Evolutionary conservation across 2,329 filamentous ascomycete genomes (phyloP), one percentile per base, ranked within the genome.

Genomic region (Rhynchosporium secalis): DNA sequence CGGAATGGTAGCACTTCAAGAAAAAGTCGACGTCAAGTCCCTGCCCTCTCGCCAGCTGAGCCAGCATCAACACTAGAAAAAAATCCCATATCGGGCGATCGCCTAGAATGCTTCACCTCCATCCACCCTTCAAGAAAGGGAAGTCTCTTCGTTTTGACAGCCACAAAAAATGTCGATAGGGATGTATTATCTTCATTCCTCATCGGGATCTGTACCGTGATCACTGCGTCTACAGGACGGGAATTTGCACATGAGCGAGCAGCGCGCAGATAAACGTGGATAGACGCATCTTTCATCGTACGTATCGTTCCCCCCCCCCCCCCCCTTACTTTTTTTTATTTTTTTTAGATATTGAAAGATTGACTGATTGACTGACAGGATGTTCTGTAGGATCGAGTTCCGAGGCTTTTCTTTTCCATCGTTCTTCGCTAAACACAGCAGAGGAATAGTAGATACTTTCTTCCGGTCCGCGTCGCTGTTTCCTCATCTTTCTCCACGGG

Each of bases 181-280:
- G 2, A 85, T 86, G 73, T 79, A 85, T 86, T 86, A 73, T 79
- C 79, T n/a, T 81, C 81, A 3, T 86, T 89, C 68, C 76, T 86
- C 43, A 76, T 77, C 1, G 87, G 86, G 8, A 77, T 80, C 4
- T 80, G 83, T 10, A 81, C 84, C 2, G 86, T 88, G 59, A 84
- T 88, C 63, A 86, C 85, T 1, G 83, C 83, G 0, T 83, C 83
- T 56, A 86, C 88, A 54, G 85, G 81, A 1, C 71, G 74, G 13
- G 83, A 20, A 87, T 64, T 73, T 89, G 60, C 70, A 78, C 45
- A 89, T 90, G 86, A 83, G 80, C 1, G 86, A 83, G 80, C 1
- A 85, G 83, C 58, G 85, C 85, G 1, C 80, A 90, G 70, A 83
- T 89, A 46, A 20, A 87, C 86, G 1, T 89, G 87, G 86, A 85